phyloP scores from a whole-genome alignment of 164 flowering plant species.

The Platanus orientalis region DNA sequence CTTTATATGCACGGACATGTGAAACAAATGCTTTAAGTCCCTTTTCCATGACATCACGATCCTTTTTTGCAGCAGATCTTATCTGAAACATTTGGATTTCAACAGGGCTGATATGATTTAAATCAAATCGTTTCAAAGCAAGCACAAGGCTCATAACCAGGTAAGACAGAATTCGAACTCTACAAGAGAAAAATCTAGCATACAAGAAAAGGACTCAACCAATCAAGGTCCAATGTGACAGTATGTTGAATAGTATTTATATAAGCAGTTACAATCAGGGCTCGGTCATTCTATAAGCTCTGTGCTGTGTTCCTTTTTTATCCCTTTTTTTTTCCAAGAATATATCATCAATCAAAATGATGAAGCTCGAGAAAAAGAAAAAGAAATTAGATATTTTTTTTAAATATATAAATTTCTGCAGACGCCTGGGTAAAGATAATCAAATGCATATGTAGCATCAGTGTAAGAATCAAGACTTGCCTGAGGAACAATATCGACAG shows the following conservation, averaged over 20 bases:
- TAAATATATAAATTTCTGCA: too few species aligned
- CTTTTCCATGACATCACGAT: conserved; percentile 95
- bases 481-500: conserved; percentile 63
- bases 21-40: conserved; percentile 90
- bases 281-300: too few species aligned
- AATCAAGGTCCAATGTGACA: too few species aligned
- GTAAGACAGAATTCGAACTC: not conserved
- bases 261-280: too few species aligned
- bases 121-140: not conserved
- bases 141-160: not conserved
- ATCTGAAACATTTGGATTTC: conserved; percentile 44
- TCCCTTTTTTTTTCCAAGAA: not conserved
- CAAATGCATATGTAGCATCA: not conserved
- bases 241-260: too few species aligned
- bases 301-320: too few species aligned
- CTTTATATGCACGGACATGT: conserved; percentile 88
- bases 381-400: too few species aligned
- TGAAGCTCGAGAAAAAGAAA: not conserved
- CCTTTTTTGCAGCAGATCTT: conserved; percentile 67
- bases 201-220: not conserved
- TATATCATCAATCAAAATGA: not conserved
- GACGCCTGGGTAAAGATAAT: not conserved
- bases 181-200: not conserved
- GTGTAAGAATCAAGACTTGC: conserved; percentile 25
- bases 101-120: not conserved